Base-by-base conservation (phyloP, 2,329 filamentous ascomycete genomes). In the Emydomyces testavorans region DNA sequence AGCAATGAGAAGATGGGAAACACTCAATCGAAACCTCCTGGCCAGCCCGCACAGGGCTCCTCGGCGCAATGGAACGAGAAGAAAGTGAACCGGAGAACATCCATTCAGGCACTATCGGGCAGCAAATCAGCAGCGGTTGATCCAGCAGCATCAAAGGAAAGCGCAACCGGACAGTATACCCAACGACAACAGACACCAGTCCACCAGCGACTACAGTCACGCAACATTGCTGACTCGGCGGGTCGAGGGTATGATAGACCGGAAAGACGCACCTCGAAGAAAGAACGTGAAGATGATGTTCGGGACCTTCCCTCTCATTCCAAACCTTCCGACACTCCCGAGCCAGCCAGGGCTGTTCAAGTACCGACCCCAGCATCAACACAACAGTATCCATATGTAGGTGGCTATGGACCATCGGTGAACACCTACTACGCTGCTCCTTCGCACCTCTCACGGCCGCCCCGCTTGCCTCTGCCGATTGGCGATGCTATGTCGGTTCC, bases 401-500 rank as follows among this genome's bases (percentile, higher is more conserved):
- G 60, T 51, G 64, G 69, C 28, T 71, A 69, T 24, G 69, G 62
- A n/a, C 68, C 68, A 34, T 64, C 63, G 60, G 65, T 57, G 63
- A 75, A 65, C 72, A 70, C 68, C 66, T 68, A 68, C 53, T 68
- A 69, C 55, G 64, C 57, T 46, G 57, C 63, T 4, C 64, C 64
- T 11, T 59, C 65, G 45, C 63, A 70, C 57, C 58, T 70, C 42
- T 62, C 72, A 64, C 60, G 69, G n/a, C 90, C 90, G 38, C 90
- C 90, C 43, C 83, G 90, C 52, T 73, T 96, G 59, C 90, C 90
- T 50, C 77, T 96, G 50, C 89, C 90, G 47, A 95, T 96, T 58
- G 88, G 93, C 58, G 86, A 95, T 71, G 88, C 94, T 63, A 77
- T 85, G 11, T 82, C 92, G 57, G 87, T 84, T 1, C 90, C 90